Evolutionary conservation across 1,284 basidiomycete genomes (phyloP).

Genomic region (Anthracocystis setariae): DNA sequence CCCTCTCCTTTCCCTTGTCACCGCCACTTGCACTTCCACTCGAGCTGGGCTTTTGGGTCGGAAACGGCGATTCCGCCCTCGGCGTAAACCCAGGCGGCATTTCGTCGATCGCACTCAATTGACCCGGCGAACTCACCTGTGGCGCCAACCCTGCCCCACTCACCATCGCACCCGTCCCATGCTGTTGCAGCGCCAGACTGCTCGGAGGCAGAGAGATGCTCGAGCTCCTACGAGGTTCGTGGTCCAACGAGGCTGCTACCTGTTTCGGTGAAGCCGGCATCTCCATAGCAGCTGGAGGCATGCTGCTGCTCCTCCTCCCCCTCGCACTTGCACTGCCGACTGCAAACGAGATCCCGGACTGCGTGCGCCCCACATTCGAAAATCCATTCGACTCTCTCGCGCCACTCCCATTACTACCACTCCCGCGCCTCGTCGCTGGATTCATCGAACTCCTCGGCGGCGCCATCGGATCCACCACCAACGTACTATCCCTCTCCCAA

Average conservation of each 20-base stretch:
- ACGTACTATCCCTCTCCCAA: conserved; percentile 39
- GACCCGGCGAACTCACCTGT: conserved; percentile 16
- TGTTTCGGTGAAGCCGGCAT: conserved; percentile 18
- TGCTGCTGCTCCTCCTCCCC: conserved; percentile 31
- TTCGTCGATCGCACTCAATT: conserved; percentile 45
- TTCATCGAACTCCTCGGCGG: conserved; percentile 14
- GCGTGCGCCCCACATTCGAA: conserved; percentile 11
- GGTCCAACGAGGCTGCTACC: conserved; percentile 6
- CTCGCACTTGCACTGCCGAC: conserved; percentile 8
- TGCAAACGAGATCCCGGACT: conserved; percentile 41
- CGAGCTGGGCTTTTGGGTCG: too few species aligned
- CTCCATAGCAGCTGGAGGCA: conserved; percentile 16
- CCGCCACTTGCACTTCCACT: conserved; percentile 4
- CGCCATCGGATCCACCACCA: conserved; percentile 12
- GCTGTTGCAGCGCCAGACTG: conserved; percentile 24
- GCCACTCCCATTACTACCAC: conserved; percentile 12
- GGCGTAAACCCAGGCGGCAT: conserved; percentile 22
- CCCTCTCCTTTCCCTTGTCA: conserved; percentile 9
- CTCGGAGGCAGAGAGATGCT: conserved; percentile 33
- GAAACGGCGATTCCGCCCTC: conserved; percentile 17
- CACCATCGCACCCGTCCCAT: background rate
- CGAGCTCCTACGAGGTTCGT: conserved; percentile 30
- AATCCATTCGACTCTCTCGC: conserved; percentile 10
- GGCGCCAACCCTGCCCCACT: background rate
- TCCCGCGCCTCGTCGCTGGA: conserved; percentile 14